Base-by-base conservation (phyloP, 2,329 filamentous ascomycete genomes). In the Onygenales sp. region DNA sequence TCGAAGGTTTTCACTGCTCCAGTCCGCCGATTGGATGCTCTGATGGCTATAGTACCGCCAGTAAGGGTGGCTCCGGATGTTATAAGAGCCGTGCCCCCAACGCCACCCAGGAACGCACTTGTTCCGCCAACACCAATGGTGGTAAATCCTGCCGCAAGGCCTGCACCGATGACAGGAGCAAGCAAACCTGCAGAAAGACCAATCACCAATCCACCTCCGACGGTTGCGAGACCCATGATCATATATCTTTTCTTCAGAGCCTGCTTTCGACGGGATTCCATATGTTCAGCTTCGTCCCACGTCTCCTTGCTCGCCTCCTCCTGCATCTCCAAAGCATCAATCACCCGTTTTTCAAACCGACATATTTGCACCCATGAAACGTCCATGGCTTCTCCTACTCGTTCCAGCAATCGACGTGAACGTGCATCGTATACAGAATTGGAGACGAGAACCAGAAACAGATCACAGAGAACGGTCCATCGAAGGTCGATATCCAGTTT, bases 311-410 rank as follows among this genome's bases (percentile, higher is more conserved):
- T 87, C 5, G 89, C 89, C 46, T 87, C 84, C 69, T 97, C 90
- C 71, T 97, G 92, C 89, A 98, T 96, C 70, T 98, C 93, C 21
- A 98, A 75, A 1, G 93, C 90, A 70, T 98, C 93, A 7, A 93
- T 96, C 5, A 98, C 89, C 51, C 90, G 86, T 73, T 96, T 97
- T 72, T 98, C 93, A 64, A 98, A 98, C 41, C 89, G 84, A 70
- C 90, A 95, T 54, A 97, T 95, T 60, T 98, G 93, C 52, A 94
- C 76, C 89, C 89, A 95, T 10, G 85, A 80, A 7, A 98, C 85
- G 43, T 87, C 83, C 61, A 98, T 79, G 56, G 86, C 85, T 51
- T 82, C 78, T 38, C 86, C 93, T 1, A 97, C 89, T 53, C 82
- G 78, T 70, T 97, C 92, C 5, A 98, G 75, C 32, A 98, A 75